These are phyloP conservation scores for Mycena epipterygia DNA, from an alignment of 768 basidiomycete genomes.

Conservation along the genomic window DNA sequence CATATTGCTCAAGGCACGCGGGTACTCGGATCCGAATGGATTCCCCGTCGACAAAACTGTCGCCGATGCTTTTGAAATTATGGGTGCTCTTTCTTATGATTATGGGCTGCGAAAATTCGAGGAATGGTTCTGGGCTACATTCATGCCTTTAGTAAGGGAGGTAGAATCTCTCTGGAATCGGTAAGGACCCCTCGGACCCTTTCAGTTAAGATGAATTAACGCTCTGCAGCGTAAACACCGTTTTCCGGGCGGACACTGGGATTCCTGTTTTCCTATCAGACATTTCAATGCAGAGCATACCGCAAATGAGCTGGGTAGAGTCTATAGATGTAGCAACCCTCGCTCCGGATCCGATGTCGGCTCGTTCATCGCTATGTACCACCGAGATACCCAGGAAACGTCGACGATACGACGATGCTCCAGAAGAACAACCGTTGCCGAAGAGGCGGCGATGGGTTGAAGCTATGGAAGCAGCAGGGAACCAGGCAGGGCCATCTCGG, in stretches of 20 bases:
- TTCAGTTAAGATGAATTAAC: neutral
- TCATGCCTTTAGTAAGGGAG: constrained; percentile 14
- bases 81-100: constrained; percentile 11
- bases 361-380: neutral
- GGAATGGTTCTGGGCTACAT: constrained; percentile 21
- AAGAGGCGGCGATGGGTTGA: constrained; percentile 23
- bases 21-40: neutral
- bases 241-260: neutral
- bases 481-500: neutral
- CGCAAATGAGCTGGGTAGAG: constrained; percentile 20
- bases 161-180: constrained; percentile 7
- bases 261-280: neutral
- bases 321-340: constrained; percentile 14
- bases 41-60: constrained; percentile 14
- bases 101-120: neutral
- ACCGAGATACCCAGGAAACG: neutral
- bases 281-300: neutral
- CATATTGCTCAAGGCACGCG: constrained; percentile 13
- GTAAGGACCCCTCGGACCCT: neutral
- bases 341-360: neutral
- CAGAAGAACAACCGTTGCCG: neutral
- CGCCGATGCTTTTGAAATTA: constrained; percentile 26
- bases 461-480: constrained; percentile 27
- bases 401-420: neutral
- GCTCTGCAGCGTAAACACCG: neutral